Evolutionary conservation across 2,329 filamentous ascomycete species (phyloP).

Genomic region (Delphinella strobiligena): DNA sequence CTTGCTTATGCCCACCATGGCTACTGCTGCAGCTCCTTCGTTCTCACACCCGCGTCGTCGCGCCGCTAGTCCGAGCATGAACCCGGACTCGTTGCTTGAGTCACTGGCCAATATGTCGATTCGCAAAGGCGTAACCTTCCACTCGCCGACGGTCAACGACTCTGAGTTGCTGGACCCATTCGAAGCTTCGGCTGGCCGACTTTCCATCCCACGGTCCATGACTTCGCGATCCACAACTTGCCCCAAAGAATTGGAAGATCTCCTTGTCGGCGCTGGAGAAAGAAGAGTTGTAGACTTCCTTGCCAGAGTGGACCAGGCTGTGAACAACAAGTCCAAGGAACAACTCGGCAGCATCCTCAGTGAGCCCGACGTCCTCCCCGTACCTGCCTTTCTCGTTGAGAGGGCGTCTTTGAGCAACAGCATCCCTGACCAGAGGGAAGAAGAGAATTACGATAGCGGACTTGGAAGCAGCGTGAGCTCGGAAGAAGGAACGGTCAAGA

Average conservation of each 20-base stretch:
- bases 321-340: conserved; percentile 23
- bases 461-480: conserved; percentile 62
- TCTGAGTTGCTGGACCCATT: conserved; percentile 24
- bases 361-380: conserved; percentile 36
- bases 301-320: conserved; percentile 32
- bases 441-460: conserved; percentile 72
- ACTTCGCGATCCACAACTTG: conserved; percentile 36
- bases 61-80: conserved; percentile 6
- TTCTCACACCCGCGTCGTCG: conserved; percentile 6
- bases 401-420: conserved; percentile 22
- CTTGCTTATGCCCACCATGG: neutral
- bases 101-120: conserved; percentile 38
- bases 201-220: conserved; percentile 27
- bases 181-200: conserved; percentile 12
- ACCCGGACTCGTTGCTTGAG: conserved; percentile 33
- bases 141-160: conserved; percentile 31
- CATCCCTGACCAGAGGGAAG: conserved; percentile 29
- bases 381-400: conserved; percentile 33
- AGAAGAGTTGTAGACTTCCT: conserved; percentile 33
- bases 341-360: conserved; percentile 28
- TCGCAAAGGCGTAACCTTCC: conserved; percentile 38
- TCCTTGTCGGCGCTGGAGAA: conserved; percentile 33
- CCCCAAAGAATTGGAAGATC: conserved; percentile 35
- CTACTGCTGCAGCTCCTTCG: neutral
- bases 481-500: neutral